Evolutionary conservation across 495 filamentous ascomycete genomes (phyloP).

Genomic region (Hypoxylon lenormandii): DNA sequence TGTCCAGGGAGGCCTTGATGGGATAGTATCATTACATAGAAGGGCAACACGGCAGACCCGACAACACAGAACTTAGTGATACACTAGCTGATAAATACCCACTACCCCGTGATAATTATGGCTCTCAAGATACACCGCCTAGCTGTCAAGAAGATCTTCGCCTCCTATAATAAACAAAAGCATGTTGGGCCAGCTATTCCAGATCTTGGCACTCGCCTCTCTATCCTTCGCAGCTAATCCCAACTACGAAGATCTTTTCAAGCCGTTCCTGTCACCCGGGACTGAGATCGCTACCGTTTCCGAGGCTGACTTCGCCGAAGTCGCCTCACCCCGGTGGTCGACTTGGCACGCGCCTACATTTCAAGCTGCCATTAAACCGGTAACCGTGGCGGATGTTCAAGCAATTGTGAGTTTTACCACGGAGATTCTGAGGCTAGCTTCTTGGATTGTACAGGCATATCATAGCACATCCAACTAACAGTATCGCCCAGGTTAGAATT

Average conservation of each 20-base stretch:
- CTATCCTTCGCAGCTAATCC: background rate
- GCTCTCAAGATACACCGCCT: background rate
- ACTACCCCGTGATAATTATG: background rate
- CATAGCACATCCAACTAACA: background rate
- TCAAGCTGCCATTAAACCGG: constrained; percentile 48
- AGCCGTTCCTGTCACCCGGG: background rate
- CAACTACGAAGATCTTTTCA: constrained; percentile 1
- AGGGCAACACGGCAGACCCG: too few relatives aligned
- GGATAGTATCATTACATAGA: too few relatives aligned
- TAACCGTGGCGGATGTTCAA: constrained; percentile 45
- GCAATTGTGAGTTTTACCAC: constrained; percentile 37
- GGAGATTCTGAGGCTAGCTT: background rate
- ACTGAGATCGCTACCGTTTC: constrained; percentile 7
- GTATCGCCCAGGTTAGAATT: constrained; percentile 15
- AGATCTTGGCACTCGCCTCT: background rate
- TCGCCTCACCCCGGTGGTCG: constrained; percentile 18
- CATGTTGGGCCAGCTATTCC: constrained; percentile 1
- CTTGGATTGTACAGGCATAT: too few relatives aligned
- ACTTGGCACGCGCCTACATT: constrained; percentile 38
- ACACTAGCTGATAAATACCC: background rate
- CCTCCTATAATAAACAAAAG: background rate
- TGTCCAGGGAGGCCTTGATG: too few relatives aligned
- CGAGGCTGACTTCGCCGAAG: constrained; percentile 35
- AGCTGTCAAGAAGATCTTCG: background rate
- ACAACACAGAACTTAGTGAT: too few relatives aligned